Base-by-base conservation (phyloP, 495 filamentous ascomycete species). In the Podospora sp. region DNA sequence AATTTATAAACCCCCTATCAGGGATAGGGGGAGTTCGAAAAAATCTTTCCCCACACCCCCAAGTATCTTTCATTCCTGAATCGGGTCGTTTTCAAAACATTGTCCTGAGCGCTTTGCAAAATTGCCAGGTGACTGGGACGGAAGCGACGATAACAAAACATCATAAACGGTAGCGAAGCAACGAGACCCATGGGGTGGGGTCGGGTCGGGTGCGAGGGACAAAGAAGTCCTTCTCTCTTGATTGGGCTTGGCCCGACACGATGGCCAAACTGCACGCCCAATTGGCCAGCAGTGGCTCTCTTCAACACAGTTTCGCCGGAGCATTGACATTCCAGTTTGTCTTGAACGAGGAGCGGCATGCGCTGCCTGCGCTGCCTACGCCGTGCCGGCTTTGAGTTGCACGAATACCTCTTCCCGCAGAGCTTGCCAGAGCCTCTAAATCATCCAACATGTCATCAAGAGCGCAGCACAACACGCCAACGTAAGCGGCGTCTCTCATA, bases 241-340 rank as follows among this genome's bases (percentile, higher is more conserved):
- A 65, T 65, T 58, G 62, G 62, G 33, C 35, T 58, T 36, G 46
- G 20, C 35, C 6, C 27, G 29, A 25, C 62, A 65, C 62, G 62
- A 65, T 65, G 62, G 29, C 1, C 12, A 25, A 27, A n/a, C 52
- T 26, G 62, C 33, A 27, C 35, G 14, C 55, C 12, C 62, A 58
- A 65, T 65, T 65, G 62, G 62, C 25, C 25, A 46, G 18, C 62
- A n/a, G 29, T 53, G 33, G 12, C 62, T 53, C n/a, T 35, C 21
- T n/a, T 26, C 33, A 58, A 11, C 26, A 22, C 29, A 46, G 40
- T 46, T 46, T 2, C 40, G 40, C 5, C 16, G 63, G 53, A 56
- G 29, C 33, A 40, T 52, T 29, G 52, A 56, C 63, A 52, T 21
- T 56, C 20, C 61, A 63, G 25, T 21, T 24, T 24, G 55, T 25